These are phyloP conservation scores for Aquanectria penicillioides DNA, from an alignment of 2,329 filamentous ascomycete genomes.

Conservation along the genomic window DNA sequence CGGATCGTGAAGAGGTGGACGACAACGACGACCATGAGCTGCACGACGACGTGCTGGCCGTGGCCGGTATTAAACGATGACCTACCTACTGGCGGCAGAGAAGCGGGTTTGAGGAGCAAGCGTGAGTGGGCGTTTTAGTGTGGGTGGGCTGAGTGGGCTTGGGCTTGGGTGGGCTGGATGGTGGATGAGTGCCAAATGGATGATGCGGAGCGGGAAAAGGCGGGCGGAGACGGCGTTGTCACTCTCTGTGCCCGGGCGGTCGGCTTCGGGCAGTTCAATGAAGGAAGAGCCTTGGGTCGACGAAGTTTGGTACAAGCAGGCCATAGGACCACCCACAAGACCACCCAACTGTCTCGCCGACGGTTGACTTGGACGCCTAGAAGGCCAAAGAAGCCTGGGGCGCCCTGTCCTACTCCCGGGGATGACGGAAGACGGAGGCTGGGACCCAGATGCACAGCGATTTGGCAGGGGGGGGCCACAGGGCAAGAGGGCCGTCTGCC, in stretches of 20 bases:
- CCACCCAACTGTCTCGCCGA: conserved; percentile 5
- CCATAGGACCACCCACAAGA: conserved; percentile 8
- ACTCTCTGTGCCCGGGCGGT: not conserved
- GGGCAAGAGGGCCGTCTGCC: conserved; percentile 11
- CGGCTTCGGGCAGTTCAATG: conserved; percentile 13
- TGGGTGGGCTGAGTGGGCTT: conserved; percentile 39
- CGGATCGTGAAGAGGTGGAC: conserved; percentile 30
- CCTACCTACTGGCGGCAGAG: conserved; percentile 30
- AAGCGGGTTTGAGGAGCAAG: conserved; percentile 29
- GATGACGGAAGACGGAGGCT: conserved; percentile 31
- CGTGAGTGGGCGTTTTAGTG: conserved; percentile 32
- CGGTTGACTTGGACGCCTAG: conserved; percentile 15
- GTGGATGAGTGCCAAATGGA: conserved; percentile 36
- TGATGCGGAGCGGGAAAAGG: conserved; percentile 33
- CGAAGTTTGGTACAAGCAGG: not conserved
- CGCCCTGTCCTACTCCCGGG: conserved; percentile 16
- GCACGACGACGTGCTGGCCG: too few species aligned
- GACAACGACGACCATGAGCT: conserved; percentile 30
- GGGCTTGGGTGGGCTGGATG: conserved; percentile 24
- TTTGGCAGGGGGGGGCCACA: conserved; percentile 12
- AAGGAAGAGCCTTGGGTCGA: not conserved
- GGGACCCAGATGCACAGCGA: conserved; percentile 20
- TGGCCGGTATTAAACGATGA: conserved; percentile 40
- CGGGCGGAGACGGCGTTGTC: conserved; percentile 32
- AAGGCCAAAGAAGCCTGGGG: conserved; percentile 12